Evolutionary conservation across 2,329 filamentous ascomycete species (phyloP).

Genomic region (Aspergillus pseudoterreus): DNA sequence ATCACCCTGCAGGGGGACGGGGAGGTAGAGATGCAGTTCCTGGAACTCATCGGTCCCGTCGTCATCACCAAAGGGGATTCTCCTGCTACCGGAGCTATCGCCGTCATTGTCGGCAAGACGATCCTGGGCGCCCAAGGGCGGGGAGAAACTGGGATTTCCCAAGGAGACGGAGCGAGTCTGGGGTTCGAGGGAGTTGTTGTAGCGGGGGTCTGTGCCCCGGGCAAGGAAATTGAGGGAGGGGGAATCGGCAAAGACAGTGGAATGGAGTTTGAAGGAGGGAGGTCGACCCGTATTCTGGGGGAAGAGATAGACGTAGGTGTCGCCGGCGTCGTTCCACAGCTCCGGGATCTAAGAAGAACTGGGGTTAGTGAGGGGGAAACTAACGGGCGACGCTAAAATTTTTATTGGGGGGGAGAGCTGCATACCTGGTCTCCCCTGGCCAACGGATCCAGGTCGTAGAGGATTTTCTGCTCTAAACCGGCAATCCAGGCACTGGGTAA

Average conservation of each 20-base stretch:
- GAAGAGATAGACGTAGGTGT: conserved; percentile 62
- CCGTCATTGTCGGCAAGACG: conserved; percentile 32
- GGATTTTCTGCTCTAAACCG: conserved; percentile 53
- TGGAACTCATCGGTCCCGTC: conserved; percentile 41
- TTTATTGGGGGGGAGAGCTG: not conserved
- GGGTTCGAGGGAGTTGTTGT: conserved; percentile 36
- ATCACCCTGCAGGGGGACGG: conserved; percentile 54
- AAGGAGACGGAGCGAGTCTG: conserved; percentile 30
- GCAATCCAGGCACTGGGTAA: conserved; percentile 55
- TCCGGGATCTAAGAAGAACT: conserved; percentile 46
- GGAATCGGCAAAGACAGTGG: conserved; percentile 56
- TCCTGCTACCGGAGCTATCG: conserved; percentile 46
- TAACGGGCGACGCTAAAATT: not conserved
- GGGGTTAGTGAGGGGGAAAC: conserved; percentile 5
- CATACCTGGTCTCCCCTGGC: conserved; percentile 51
- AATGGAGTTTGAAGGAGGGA: conserved; percentile 60
- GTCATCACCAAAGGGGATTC: conserved; percentile 44
- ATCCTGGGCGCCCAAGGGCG: conserved; percentile 30
- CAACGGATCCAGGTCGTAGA: conserved; percentile 53
- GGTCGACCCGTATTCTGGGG: conserved; percentile 54
- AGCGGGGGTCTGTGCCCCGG: conserved; percentile 47
- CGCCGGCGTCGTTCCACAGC: conserved; percentile 61
- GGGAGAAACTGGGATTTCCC: conserved; percentile 24
- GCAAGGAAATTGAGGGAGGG: conserved; percentile 53
- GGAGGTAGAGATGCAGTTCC: conserved; percentile 55